Percentiles rank a stretch among this genome's conserved stretches.
Conservation (phyloP, 805 yeast genomes). For the Sugiyamaella chiloensis region DNA sequence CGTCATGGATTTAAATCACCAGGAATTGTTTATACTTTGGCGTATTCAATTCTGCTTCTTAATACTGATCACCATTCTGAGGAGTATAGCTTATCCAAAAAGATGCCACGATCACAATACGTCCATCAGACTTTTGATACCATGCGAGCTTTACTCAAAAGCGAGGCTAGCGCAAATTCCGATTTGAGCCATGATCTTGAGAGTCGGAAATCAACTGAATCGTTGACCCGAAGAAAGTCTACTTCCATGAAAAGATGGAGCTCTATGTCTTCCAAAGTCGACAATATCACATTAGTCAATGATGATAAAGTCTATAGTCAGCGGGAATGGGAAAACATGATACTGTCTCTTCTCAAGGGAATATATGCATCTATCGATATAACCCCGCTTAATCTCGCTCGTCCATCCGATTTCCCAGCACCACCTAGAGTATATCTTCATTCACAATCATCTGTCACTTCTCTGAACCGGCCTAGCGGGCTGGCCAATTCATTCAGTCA, state of each 20-base stretch:
- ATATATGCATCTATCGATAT: constrained; percentile 25
- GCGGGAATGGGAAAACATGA: constrained; percentile 24
- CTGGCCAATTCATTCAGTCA: constrained; percentile 3
- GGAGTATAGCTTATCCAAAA: constrained; percentile 32
- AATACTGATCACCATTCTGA: constrained; percentile 74
- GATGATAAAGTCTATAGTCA: constrained; percentile 10
- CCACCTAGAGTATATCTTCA: constrained; percentile 14
- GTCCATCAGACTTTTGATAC: constrained; percentile 26
- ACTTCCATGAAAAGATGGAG: constrained; percentile 18
- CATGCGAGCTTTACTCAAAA: constrained; percentile 16
- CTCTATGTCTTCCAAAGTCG: constrained; percentile 13
- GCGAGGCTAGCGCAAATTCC: constrained; percentile 9
- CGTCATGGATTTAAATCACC: constrained; percentile 48
- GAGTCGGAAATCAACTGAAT: constrained; percentile 12
- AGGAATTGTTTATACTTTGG: constrained; percentile 62
- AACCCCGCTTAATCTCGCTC: constrained; percentile 24
- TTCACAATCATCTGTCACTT: constrained; percentile 20
- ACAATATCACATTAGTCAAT: constrained; percentile 14
- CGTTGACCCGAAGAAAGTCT: constrained; percentile 10
- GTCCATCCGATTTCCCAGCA: not conserved
- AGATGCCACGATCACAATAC: constrained; percentile 36
- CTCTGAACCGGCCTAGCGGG: constrained; percentile 9
- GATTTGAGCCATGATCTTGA: not conserved
- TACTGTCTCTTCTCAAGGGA: constrained; percentile 20
- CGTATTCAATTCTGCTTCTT: constrained; percentile 67